A percentile compares a stretch with the other conserved stretches of the same genome.
Conservation (phyloP, 306 rosid genomes). For the Argentina anserina region DNA sequence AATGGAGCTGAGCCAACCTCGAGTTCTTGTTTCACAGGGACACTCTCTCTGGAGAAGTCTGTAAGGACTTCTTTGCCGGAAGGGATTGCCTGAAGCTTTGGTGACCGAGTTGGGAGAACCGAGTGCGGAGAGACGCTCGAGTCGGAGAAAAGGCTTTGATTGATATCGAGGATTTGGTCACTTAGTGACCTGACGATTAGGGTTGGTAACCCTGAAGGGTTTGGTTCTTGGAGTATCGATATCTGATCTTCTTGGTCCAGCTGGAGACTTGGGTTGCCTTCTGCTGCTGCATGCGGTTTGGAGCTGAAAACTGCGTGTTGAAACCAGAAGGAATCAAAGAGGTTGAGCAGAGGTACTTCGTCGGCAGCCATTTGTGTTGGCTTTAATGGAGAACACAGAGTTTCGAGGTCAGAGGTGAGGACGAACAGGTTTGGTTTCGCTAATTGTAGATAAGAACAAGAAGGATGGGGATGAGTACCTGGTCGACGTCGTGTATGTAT, state of each 20-base stretch:
- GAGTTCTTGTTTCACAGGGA: neutral
- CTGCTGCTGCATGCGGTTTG: slow-evolving; percentile 9
- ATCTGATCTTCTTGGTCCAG: neutral
- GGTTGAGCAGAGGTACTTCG: slow-evolving; percentile 34
- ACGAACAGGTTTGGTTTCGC: neutral
- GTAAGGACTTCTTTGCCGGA: slow-evolving; percentile 38
- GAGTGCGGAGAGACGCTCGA: slow-evolving; percentile 37
- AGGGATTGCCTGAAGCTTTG: slow-evolving; percentile 43
- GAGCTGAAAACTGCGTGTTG: slow-evolving; percentile 33
- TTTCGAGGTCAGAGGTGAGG: neutral
- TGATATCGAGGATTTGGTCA: slow-evolving; percentile 33
- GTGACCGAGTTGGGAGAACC: slow-evolving; percentile 19
- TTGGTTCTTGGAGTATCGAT: slow-evolving; percentile 11
- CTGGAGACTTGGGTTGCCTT: neutral
- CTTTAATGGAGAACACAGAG: neutral
- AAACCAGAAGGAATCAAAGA: slow-evolving; percentile 64
- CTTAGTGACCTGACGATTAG: slow-evolving; percentile 45
- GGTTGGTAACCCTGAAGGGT: slow-evolving; percentile 10
- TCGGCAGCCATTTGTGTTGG: slow-evolving; percentile 36
- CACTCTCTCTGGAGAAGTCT: slow-evolving; percentile 23
- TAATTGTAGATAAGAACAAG: neutral
- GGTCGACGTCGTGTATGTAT: neutral
- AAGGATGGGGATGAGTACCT: neutral
- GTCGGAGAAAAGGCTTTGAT: slow-evolving; percentile 17
- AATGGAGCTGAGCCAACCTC: neutral